A percentile compares a stretch with the other conserved stretches of the same genome.
Conservation (phyloP, 805 yeast genomes). For the Metschnikowia lunata region DNA sequence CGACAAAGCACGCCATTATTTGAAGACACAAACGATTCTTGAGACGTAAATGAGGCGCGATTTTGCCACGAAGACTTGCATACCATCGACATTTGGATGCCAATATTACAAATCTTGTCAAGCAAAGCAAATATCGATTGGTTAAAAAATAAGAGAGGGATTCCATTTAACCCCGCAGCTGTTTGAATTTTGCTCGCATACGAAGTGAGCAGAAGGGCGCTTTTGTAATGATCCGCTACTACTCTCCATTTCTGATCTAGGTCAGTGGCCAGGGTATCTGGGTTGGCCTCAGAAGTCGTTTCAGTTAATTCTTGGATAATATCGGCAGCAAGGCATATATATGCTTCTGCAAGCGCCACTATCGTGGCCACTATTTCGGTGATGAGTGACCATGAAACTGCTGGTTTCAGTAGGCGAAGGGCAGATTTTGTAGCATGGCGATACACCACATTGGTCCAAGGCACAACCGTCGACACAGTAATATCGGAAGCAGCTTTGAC, state of each 20-base stretch:
- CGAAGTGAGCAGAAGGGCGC: constrained; percentile 23
- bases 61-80: constrained; percentile 37
- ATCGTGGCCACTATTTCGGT: constrained; percentile 28
- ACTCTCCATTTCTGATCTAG: constrained; percentile 34
- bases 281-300: not conserved
- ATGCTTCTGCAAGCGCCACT: constrained; percentile 24
- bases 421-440: not conserved
- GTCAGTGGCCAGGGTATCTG: constrained; percentile 7
- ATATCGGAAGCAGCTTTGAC: constrained; percentile 1
- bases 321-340: constrained; percentile 33
- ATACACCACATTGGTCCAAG: constrained; percentile 6
- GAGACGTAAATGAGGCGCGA: constrained; percentile 16
- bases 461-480: constrained; percentile 1
- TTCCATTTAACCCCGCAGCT: not conserved
- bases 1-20: constrained; percentile 42
- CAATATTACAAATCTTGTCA: constrained; percentile 23
- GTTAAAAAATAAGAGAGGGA: not conserved
- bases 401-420: constrained; percentile 1
- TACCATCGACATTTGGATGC: constrained; percentile 37
- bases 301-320: constrained; percentile 35
- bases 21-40: constrained; percentile 11
- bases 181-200: constrained; percentile 21
- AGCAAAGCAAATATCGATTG: constrained; percentile 10
- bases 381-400: constrained; percentile 26
- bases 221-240: constrained; percentile 30